These are phyloP conservation scores for Dipodascopsis uninucleata DNA, from an alignment of 805 yeast species.

Conservation along the genomic window DNA sequence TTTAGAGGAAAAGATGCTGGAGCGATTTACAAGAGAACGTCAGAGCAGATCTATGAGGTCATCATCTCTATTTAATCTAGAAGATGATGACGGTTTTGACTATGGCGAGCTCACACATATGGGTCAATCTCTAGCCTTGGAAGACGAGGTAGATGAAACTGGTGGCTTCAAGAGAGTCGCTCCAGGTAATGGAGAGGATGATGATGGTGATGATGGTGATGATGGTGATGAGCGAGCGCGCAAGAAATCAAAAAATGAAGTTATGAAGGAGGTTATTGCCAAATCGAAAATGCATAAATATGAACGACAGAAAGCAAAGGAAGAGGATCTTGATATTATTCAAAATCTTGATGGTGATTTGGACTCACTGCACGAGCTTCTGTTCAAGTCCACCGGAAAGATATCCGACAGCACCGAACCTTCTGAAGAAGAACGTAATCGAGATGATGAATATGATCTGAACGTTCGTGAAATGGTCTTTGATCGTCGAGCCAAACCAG, in stretches of 20 bases:
- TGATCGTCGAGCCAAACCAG: conserved; percentile 42
- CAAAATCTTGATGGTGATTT: conserved; percentile 39
- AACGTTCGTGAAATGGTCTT: conserved; percentile 40
- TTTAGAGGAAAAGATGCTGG: conserved; percentile 93
- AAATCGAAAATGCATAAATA: conserved; percentile 42
- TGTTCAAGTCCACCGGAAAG: conserved; percentile 9
- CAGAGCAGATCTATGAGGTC: conserved; percentile 40
- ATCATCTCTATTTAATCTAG: conserved; percentile 65
- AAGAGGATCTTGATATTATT: conserved; percentile 37
- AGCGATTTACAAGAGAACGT: conserved; percentile 85
- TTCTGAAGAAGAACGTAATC: conserved; percentile 13
- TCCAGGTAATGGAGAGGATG: background rate
- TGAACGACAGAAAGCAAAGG: conserved; percentile 41
- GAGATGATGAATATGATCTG: conserved; percentile 37
- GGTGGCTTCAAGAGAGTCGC: conserved; percentile 17
- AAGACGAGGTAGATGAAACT: conserved; percentile 39
- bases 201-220: conserved; percentile 38
- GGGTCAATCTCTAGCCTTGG: conserved; percentile 56
- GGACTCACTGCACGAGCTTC: conserved; percentile 29
- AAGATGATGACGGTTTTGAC: conserved; percentile 58
- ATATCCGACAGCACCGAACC: background rate
- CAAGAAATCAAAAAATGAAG: conserved; percentile 41
- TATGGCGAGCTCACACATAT: conserved; percentile 66
- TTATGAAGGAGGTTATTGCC: conserved; percentile 45
- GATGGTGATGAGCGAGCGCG: conserved; percentile 42